Evolutionary conservation across 441 rosid species (phyloP), one percentile per base, ranked within the genome.

Genomic region (Flueggea neowawraea): DNA sequence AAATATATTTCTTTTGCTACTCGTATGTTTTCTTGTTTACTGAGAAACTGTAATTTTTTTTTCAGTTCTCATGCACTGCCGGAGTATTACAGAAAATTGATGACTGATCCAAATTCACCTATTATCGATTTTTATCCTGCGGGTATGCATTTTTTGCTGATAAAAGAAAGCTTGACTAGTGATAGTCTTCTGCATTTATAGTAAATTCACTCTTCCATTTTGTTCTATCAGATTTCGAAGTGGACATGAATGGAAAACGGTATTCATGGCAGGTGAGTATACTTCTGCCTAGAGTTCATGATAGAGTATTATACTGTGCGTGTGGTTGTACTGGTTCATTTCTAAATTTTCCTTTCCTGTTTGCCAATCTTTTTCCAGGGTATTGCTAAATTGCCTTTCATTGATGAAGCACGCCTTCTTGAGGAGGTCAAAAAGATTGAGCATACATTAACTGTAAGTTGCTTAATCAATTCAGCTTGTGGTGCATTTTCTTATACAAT

Each of bases 61-160:
- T 68, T 68, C 87, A 95, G 99, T 80, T 64, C 96, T 66, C 99
- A 95, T 82, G 99, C 99, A 62, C 94, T 95, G 69, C 99, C 99
- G 9, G 78, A 79, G 65, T 73, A 81, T 15, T 91, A 86, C 65
- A 81, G 96, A 70, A 75, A 80, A 61, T 73, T 95, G 80, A 95
- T 95, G 99, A 87, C 85, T 2, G 92, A 95, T 81, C 89, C 88
- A 68, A 69, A 81, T 71, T 91, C 99, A 50, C 96, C 97, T 41
- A 83, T 95, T 60, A 69, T 80, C 61, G 97, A 95, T 74, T 95
- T 95, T 77, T 95, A 95, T 70, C 97, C 99, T 13, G 16, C 61
- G 10, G 97, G 99, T 91, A 82, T 52, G 82, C 58, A 16, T 57
- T 55, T 10, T 71, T 72, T 65, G 61, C 57, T 50, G 60, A 51